Percentiles rank a stretch among this genome's conserved stretches.
phyloP scores from a whole-genome alignment of 495 filamentous ascomycete genomes.

The Parachaetomium inaequale region DNA sequence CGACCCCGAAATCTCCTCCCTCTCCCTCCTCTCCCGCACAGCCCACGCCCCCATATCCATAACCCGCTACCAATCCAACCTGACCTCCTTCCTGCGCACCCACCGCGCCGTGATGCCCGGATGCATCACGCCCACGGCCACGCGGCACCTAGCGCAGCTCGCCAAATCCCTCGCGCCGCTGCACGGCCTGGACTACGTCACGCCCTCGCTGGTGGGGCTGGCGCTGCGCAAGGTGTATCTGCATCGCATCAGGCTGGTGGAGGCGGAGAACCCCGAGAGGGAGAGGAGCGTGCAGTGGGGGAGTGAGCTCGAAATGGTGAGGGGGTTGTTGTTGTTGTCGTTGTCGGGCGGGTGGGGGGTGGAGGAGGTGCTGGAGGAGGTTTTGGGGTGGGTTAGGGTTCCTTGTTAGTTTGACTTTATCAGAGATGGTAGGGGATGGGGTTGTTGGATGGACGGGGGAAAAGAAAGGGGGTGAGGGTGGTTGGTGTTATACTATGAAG shows the following conservation, averaged over 20 bases:
- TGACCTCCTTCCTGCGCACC: conserved; percentile 77
- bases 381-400: conserved; percentile 64
- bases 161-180: conserved; percentile 72
- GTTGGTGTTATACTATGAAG: too few species aligned
- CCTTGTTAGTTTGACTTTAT: conserved; percentile 50
- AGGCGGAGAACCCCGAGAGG: conserved; percentile 52
- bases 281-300: conserved; percentile 94
- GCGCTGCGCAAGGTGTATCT: conserved; percentile 86
- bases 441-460: too few species aligned
- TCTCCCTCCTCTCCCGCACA: conserved; percentile 32
- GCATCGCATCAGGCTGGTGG: conserved; percentile 69
- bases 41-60: conserved; percentile 56
- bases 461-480: conserved; percentile 9
- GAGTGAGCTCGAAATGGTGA: conserved; percentile 68
- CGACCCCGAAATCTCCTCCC: conserved; percentile 38
- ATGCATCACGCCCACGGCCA: conserved; percentile 72
- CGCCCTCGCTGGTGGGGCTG: conserved; percentile 77
- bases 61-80: conserved; percentile 75
- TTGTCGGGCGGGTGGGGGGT: conserved; percentile 62
- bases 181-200: conserved; percentile 75
- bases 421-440: too few species aligned
- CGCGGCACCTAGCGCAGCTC: conserved; percentile 67
- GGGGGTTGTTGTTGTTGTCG: conserved; percentile 60
- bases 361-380: conserved; percentile 81
- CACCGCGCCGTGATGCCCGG: conserved; percentile 73